These are phyloP conservation scores for Pelargonium citronellum DNA, from an alignment of 441 rosid species.

Conservation along the genomic window DNA sequence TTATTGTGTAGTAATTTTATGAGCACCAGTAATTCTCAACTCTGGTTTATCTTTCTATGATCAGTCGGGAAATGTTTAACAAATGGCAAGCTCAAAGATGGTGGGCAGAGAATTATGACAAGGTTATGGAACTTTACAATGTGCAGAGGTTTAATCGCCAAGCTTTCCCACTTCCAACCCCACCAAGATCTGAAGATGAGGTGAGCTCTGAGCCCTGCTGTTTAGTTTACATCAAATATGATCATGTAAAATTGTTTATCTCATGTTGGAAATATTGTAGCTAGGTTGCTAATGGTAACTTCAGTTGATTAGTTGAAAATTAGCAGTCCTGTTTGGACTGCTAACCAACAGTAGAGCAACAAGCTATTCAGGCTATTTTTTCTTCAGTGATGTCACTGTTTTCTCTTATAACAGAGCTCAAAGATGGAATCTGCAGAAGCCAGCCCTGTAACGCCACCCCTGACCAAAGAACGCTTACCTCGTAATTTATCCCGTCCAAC, in stretches of 20 bases:
- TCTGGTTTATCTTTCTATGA: conserved; percentile 25
- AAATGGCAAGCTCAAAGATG: conserved; percentile 91
- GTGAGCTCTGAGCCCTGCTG: conserved; percentile 31
- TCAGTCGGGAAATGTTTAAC: conserved; percentile 86
- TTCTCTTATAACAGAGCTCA: conserved; percentile 40
- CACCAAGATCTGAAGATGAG: conserved; percentile 88
- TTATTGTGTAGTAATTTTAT: background rate
- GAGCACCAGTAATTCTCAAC: conserved; percentile 19
- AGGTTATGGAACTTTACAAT: conserved; percentile 84
- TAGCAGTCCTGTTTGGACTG: too few species aligned
- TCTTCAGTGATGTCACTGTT: conserved; percentile 4
- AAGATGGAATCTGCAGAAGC: conserved; percentile 72
- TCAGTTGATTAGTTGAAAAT: too few species aligned
- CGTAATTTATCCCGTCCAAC: conserved; percentile 63
- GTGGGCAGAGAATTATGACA: conserved; percentile 96
- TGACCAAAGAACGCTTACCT: conserved; percentile 66
- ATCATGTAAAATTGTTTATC: too few species aligned
- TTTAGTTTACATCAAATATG: too few species aligned
- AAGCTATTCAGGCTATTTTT: background rate
- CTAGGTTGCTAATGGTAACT: too few species aligned
- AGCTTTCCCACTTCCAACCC: conserved; percentile 81
- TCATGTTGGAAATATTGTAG: too few species aligned
- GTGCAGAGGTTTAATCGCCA: conserved; percentile 87
- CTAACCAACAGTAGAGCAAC: too few species aligned
- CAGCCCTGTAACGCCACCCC: conserved; percentile 88